Evolutionary conservation across 78 protist genomes (phyloP), one percentile per base, ranked within the genome.

Genomic region (Tieghemostelium lacteum): DNA sequence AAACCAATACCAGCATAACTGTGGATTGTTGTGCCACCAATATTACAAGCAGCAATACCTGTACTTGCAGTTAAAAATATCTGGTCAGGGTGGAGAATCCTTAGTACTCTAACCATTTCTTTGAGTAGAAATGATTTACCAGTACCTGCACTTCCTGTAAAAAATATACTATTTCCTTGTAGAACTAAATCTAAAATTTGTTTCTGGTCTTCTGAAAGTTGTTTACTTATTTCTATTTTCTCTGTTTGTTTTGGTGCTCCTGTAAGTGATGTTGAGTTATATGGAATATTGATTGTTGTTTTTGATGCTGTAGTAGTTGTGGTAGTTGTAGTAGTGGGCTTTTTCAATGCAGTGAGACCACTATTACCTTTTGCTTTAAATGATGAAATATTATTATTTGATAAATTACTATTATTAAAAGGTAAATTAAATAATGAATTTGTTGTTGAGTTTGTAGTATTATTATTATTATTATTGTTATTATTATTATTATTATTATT

Each of bases 21-120:
- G 70, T 97, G 98, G 4, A 97, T 6, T 1, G 98, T 97, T 16
- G 73, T 80, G 12, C 98, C 98, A 65, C 97, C 95, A 12, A 96
- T 49, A 34, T 86, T 85, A 40, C 87, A 77, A 10, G 98, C 98
- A 3, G 98, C 98, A 2, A 87, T 73, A 45, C 97, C 97, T 7
- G 97, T 96, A 2, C 92, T 67, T 0, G 97, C 97, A 0, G 94
- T 92, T 19, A 70, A 17, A 70, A 20, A 70, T 31, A 70, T 50
- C 19, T 50, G 28, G 49, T 31, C 26, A 12, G 66, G 72, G 28
- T 72, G n/a, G 17, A 57, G 20, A n/a, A 26, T 7, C 17, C 61
- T 61, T 3, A 96, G 71, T 6, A 20, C 86, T 3, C 8, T 39
- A 14, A 83, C 73, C 24, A 93, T 85, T 37, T 42, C 60, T 10